Evolutionary conservation across 2,329 filamentous ascomycete species (phyloP).

Genomic region (Chrysoporthe cubensis): DNA sequence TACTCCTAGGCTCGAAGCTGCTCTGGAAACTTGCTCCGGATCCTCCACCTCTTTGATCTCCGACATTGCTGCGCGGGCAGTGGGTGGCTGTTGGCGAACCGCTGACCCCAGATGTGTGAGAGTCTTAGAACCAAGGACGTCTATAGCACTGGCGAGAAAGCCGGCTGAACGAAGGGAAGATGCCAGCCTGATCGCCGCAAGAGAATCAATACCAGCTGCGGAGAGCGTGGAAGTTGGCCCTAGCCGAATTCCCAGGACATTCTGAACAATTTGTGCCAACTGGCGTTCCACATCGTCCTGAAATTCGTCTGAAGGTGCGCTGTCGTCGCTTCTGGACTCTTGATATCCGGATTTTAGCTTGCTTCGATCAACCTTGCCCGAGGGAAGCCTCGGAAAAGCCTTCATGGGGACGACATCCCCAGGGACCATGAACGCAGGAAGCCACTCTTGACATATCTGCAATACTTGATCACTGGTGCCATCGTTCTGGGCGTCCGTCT

Average conservation of each 20-base stretch:
- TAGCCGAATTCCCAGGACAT: slow-evolving; percentile 36
- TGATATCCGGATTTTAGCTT: slow-evolving; percentile 60
- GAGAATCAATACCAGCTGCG: slow-evolving; percentile 45
- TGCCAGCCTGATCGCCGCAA: slow-evolving; percentile 56
- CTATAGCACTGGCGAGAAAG: slow-evolving; percentile 58
- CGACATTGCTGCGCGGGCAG: background rate
- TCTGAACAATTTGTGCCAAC: slow-evolving; percentile 39
- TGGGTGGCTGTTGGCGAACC: slow-evolving; percentile 18
- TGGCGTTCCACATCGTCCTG: slow-evolving; percentile 39
- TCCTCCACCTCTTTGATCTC: background rate
- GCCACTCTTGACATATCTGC: slow-evolving; percentile 69
- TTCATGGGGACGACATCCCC: slow-evolving; percentile 68
- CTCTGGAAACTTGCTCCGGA: slow-evolving; percentile 23
- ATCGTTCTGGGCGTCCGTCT: slow-evolving; percentile 47
- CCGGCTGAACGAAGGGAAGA: slow-evolving; percentile 64
- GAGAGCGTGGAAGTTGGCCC: slow-evolving; percentile 37
- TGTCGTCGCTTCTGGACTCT: slow-evolving; percentile 9
- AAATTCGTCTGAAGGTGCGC: slow-evolving; percentile 9
- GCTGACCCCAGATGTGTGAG: slow-evolving; percentile 36
- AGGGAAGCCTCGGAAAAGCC: slow-evolving; percentile 74
- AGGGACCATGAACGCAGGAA: slow-evolving; percentile 84
- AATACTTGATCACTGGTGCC: slow-evolving; percentile 51
- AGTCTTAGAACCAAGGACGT: slow-evolving; percentile 62
- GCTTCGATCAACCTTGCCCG: slow-evolving; percentile 81
- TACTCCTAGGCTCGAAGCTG: slow-evolving; percentile 29